Evolutionary conservation across 805 yeast species (phyloP).

Genomic region (Candida qinlingensis): DNA sequence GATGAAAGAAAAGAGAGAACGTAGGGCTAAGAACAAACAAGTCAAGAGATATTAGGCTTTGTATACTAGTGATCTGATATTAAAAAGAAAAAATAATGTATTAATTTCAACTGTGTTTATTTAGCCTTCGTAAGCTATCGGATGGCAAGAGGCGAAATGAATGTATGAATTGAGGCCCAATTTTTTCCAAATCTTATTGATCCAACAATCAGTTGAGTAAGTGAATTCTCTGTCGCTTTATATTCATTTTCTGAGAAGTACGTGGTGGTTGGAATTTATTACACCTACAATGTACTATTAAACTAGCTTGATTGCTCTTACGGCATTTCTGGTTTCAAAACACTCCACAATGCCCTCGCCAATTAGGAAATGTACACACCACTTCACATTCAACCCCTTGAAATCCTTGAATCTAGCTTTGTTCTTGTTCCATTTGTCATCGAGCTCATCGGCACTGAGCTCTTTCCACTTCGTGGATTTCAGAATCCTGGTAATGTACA

Average conservation of each 20-base stretch:
- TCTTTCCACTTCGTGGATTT: conserved; percentile 37
- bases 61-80: not conserved
- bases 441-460: conserved; percentile 35
- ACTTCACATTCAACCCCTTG: conserved; percentile 44
- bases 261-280: not conserved
- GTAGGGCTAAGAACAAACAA: conserved; percentile 57
- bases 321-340: conserved; percentile 47
- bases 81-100: not conserved
- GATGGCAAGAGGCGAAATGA: conserved; percentile 64
- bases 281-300: not conserved
- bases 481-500: conserved; percentile 37
- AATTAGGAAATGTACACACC: conserved; percentile 45
- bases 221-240: not conserved
- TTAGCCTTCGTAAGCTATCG: conserved; percentile 10
- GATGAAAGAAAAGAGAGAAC: conserved; percentile 75
- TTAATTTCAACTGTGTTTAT: not conserved
- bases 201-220: conserved; percentile 21
- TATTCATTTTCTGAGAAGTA: not conserved
- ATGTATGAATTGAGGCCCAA: conserved; percentile 45
- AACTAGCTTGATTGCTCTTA: conserved; percentile 1
- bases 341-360: conserved; percentile 51
- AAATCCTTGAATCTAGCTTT: conserved; percentile 40
- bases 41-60: conserved; percentile 16
- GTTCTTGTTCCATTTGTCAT: conserved; percentile 42
- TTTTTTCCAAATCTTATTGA: conserved; percentile 32